Percentiles rank a stretch among this genome's conserved stretches.
These are phyloP conservation scores for Scleroderma bovista DNA, from an alignment of 768 basidiomycete species.

Conservation along the genomic window DNA sequence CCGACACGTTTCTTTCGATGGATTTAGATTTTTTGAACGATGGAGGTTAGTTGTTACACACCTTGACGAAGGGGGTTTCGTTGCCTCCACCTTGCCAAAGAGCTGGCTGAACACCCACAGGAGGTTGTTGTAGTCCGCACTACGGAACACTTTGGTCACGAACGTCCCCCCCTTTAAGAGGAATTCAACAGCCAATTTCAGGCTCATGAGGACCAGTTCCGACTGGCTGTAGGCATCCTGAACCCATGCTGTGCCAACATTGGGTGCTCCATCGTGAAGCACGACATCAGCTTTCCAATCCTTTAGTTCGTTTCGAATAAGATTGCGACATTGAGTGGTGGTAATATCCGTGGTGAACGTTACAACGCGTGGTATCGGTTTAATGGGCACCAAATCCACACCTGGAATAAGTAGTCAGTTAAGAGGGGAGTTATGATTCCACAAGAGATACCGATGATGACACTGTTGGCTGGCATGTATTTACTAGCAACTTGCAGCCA, in stretches of 20 bases:
- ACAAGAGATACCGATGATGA: conserved; percentile 73
- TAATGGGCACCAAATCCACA: conserved; percentile 94
- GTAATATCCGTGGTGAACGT: conserved; percentile 96
- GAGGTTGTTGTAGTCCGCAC: conserved; percentile 96
- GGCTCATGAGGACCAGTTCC: conserved; percentile 91
- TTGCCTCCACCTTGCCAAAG: conserved; percentile 95
- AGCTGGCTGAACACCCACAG: conserved; percentile 99
- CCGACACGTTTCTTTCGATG: conserved; percentile 82
- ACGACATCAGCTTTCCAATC: conserved; percentile 99
- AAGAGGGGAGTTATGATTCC: conserved; percentile 3
- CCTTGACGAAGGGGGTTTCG: conserved; percentile 97
- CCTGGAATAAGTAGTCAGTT: conserved; percentile 40
- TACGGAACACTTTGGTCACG: conserved; percentile 97
- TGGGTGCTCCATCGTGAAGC: conserved; percentile 97
- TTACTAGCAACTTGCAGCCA: conserved; percentile 99
- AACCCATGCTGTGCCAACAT: conserved; percentile 98
- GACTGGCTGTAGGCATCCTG: conserved; percentile 98
- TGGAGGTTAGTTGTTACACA: conserved; percentile 27
- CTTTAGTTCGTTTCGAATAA: conserved; percentile 83
- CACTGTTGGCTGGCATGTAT: conserved; percentile 89
- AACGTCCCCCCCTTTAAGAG: conserved; percentile 90
- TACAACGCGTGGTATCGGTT: conserved; percentile 86
- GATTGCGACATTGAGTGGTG: conserved; percentile 81
- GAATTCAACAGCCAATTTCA: conserved; percentile 95
- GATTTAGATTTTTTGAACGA: background rate